A percentile compares a stretch with the other conserved stretches of the same genome.
These are phyloP conservation scores for Hamamelis virginiana DNA, from an alignment of 164 flowering plant species.

Conservation along the genomic window DNA sequence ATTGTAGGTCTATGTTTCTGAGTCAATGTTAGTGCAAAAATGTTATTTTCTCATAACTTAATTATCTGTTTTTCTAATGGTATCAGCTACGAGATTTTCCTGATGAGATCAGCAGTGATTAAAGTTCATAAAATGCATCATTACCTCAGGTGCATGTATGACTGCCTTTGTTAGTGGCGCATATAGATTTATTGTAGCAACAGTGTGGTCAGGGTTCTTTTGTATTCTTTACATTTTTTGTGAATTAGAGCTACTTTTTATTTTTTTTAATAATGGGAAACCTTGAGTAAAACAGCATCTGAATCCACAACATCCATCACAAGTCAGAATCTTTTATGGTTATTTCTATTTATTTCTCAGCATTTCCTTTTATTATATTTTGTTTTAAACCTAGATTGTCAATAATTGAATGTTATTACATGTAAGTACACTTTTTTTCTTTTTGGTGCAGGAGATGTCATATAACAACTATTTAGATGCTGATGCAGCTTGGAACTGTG, in stretches of 20 bases:
- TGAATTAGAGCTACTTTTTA: no score
- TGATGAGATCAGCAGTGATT: not conserved
- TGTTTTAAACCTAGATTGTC: not conserved
- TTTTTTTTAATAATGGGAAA: no score
- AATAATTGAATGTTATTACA: not conserved
- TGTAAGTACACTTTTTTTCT: not conserved
- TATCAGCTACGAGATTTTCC: not conserved
- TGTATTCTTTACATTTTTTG: no score
- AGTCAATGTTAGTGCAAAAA: not conserved
- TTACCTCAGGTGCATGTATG: not conserved
- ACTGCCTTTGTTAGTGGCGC: no score
- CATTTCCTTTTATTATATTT: not conserved
- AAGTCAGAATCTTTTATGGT: no score
- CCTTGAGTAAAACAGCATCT: no score
- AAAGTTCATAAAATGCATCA: not conserved
- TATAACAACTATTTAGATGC: slow-evolving; percentile 97
- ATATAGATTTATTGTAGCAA: no score
- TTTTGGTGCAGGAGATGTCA: slow-evolving; percentile 88
- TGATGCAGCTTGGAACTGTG: slow-evolving; percentile 99
- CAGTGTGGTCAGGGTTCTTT: no score
- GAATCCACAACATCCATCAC: no score
- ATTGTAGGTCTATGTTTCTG: no score
- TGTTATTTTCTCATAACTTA: not conserved
- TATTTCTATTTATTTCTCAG: not conserved
- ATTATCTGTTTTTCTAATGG: not conserved